Conservation (phyloP, 441 rosid genomes). For the Breynia disticha region DNA sequence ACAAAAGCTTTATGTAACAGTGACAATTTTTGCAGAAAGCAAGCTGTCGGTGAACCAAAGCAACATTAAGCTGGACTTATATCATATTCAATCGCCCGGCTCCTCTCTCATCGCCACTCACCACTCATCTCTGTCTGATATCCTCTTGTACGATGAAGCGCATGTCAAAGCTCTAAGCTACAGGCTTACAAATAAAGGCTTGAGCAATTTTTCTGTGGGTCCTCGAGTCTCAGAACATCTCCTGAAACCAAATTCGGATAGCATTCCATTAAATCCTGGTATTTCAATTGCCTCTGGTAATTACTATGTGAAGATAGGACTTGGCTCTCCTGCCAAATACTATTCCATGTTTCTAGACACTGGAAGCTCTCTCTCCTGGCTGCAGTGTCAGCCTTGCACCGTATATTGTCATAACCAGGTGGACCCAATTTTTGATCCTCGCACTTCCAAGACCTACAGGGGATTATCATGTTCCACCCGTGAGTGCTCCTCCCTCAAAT, state of each 20-base stretch:
- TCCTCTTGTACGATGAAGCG: constrained; percentile 15
- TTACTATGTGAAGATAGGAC: constrained; percentile 29
- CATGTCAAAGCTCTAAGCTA: constrained; percentile 11
- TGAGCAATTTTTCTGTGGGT: background rate
- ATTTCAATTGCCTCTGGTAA: constrained; percentile 29
- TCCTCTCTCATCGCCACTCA: constrained; percentile 13
- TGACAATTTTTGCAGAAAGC: constrained; percentile 11
- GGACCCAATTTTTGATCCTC: constrained; percentile 32
- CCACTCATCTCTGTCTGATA: constrained; percentile 12
- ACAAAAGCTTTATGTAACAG: background rate
- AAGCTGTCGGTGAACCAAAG: constrained; percentile 2
- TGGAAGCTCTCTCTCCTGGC: constrained; percentile 40
- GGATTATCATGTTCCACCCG: constrained; percentile 16
- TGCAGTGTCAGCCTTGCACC: constrained; percentile 37
- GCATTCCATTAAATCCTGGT: constrained; percentile 18
- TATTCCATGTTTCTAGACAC: constrained; percentile 36
- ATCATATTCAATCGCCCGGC: constrained; percentile 14
- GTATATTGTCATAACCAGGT: constrained; percentile 28
- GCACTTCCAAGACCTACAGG: constrained; percentile 27
- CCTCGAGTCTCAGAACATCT: constrained; percentile 1
- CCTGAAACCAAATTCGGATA: constrained; percentile 7
- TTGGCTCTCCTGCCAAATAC: constrained; percentile 34
- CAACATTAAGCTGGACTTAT: constrained; percentile 12
- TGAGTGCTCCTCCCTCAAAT: constrained; percentile 25
- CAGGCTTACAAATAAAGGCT: constrained; percentile 5